Conservation (phyloP, 441 rosid genomes). For the Brassica hybrid region DNA sequence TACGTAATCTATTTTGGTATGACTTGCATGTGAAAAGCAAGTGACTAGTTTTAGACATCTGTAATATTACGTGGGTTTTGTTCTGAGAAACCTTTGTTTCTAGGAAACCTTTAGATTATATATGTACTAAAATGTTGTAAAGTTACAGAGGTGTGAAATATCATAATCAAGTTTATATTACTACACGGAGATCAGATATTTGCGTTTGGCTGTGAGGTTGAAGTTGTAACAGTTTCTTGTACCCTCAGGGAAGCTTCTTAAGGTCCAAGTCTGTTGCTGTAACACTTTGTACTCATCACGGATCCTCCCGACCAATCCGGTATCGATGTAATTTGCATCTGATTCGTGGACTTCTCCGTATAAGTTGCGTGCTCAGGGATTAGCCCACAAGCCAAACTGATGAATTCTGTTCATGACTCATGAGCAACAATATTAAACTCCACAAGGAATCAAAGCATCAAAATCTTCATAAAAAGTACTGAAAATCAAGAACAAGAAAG, state of each 20-base stretch:
- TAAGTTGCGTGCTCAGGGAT: conserved; percentile 7
- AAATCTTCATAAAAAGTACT: not conserved
- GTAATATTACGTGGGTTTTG: no score
- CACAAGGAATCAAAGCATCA: no score
- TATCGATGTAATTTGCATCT: conserved; percentile 29
- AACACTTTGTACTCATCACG: not conserved
- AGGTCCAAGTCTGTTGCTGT: conserved; percentile 37
- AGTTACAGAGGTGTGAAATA: no score
- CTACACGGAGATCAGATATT: conserved; percentile 43
- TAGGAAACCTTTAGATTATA: no score
- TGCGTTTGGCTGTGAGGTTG: conserved; percentile 24
- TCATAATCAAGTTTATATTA: no score
- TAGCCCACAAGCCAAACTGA: conserved; percentile 50
- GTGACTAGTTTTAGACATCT: no score
- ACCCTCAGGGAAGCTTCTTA: conserved; percentile 51
- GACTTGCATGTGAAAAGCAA: no score
- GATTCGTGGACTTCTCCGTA: conserved; percentile 38
- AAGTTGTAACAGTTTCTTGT: conserved; percentile 48
- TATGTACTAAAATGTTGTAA: no score
- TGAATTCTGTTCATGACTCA: conserved; percentile 40
- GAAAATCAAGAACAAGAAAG: no score
- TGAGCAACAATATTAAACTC: not conserved
- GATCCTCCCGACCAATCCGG: conserved; percentile 27
- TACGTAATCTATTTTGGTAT: no score
- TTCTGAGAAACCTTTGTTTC: no score